These are phyloP conservation scores for Lasiodiplodia sp. DNA, from an alignment of 2,329 filamentous ascomycete genomes.

Conservation along the genomic window DNA sequence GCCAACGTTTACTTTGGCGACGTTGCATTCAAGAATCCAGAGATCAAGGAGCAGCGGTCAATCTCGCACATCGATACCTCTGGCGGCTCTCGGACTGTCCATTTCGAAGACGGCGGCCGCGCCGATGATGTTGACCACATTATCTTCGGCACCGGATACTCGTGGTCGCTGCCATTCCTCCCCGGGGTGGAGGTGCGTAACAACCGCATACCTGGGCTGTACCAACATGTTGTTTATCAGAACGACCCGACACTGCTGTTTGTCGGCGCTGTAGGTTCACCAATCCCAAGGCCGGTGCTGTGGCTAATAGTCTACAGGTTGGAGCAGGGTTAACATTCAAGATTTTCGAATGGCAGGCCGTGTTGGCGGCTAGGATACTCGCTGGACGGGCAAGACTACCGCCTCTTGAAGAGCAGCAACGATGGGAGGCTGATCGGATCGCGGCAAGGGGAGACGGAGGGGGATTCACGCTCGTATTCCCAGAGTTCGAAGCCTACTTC, in stretches of 20 bases:
- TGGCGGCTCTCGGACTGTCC: conserved; percentile 52
- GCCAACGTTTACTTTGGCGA: conserved; percentile 64
- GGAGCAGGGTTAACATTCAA: conserved; percentile 68
- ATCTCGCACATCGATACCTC: conserved; percentile 54
- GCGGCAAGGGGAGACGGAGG: conserved; percentile 62
- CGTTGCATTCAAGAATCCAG: conserved; percentile 66
- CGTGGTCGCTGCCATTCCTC: conserved; percentile 67
- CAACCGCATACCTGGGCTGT: conserved; percentile 64
- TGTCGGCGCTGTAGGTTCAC: conserved; percentile 60
- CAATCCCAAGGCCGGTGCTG: background rate
- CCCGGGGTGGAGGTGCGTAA: conserved; percentile 59
- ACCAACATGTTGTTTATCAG: conserved; percentile 65
- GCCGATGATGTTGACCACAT: conserved; percentile 65
- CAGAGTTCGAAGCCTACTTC: conserved; percentile 71
- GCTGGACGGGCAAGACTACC: conserved; percentile 63
- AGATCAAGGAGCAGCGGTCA: conserved; percentile 57
- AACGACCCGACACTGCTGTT: conserved; percentile 64
- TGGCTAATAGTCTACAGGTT: conserved; percentile 38
- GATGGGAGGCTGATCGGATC: conserved; percentile 66
- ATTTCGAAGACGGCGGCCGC: conserved; percentile 63
- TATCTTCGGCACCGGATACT: conserved; percentile 72
- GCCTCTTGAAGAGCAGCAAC: conserved; percentile 54
- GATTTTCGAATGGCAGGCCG: conserved; percentile 73
- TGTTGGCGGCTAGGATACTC: conserved; percentile 65
- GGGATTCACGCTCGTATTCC: conserved; percentile 64